phyloP scores from a whole-genome alignment of 768 basidiomycete genomes.

The Tephrocybe sp. region DNA sequence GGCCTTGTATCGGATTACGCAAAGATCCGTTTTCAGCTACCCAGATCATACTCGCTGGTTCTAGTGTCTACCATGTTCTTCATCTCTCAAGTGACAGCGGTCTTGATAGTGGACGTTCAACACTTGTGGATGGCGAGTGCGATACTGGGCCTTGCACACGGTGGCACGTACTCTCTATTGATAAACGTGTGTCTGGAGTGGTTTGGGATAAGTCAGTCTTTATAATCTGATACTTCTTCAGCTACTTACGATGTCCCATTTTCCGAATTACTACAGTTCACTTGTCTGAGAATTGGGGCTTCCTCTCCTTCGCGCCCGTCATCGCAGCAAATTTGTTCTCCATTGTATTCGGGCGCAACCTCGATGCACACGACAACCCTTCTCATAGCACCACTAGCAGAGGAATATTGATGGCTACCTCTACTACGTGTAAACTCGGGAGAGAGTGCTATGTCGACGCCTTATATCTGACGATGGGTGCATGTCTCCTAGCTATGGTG shows the following conservation, averaged over 20 bases:
- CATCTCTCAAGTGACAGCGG: slow-evolving; percentile 65
- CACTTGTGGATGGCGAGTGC: slow-evolving; percentile 63
- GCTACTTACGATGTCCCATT: background rate
- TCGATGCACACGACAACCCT: slow-evolving; percentile 62
- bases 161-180: slow-evolving; percentile 67
- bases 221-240: too few relatives aligned
- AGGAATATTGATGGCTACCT: background rate
- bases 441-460: slow-evolving; percentile 60
- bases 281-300: slow-evolving; percentile 89
- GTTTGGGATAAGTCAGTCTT: slow-evolving; percentile 81
- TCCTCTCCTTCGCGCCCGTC: slow-evolving; percentile 68
- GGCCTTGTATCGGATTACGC: slow-evolving; percentile 70
- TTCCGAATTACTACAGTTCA: slow-evolving; percentile 42
- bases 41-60: slow-evolving; percentile 69
- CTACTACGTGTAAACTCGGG: slow-evolving; percentile 48
- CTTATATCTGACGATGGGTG: slow-evolving; percentile 50
- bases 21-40: slow-evolving; percentile 55
- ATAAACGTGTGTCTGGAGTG: slow-evolving; percentile 76
- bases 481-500: slow-evolving; percentile 44
- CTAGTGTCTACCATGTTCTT: slow-evolving; percentile 70
- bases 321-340: slow-evolving; percentile 81
- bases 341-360: slow-evolving; percentile 74
- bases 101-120: slow-evolving; percentile 56
- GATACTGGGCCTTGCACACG: slow-evolving; percentile 68
- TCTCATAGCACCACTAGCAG: background rate